These are phyloP conservation scores for Fusarium succisae DNA, from an alignment of 2,329 filamentous ascomycete species.

Conservation along the genomic window DNA sequence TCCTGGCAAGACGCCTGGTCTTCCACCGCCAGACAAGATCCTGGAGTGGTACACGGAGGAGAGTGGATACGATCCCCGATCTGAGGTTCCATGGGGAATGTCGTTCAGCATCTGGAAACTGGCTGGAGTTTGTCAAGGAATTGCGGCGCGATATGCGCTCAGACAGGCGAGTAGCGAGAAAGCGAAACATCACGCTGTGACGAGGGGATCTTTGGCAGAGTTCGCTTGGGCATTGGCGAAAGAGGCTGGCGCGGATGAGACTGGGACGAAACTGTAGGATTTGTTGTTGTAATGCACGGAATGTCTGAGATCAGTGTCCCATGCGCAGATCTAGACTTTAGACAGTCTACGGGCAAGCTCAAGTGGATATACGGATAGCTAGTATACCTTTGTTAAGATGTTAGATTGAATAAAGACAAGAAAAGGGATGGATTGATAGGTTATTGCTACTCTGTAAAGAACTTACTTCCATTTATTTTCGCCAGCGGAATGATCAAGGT, in stretches of 20 bases:
- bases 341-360: neutral
- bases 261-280: conserved; percentile 41
- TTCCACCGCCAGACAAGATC: conserved; percentile 58
- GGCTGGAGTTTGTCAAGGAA: conserved; percentile 80
- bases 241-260: conserved; percentile 46
- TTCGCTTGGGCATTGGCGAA: conserved; percentile 80
- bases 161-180: conserved; percentile 90
- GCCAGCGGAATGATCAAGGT: neutral
- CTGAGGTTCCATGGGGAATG: conserved; percentile 68
- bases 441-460: neutral
- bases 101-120: conserved; percentile 71
- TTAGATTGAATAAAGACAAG: neutral
- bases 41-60: conserved; percentile 54
- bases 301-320: neutral
- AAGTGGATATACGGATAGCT: neutral
- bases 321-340: neutral
- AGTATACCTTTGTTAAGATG: neutral
- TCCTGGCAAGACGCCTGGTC: conserved; percentile 70
- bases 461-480: neutral
- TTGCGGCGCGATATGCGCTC: conserved; percentile 85
- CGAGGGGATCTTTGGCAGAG: conserved; percentile 77
- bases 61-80: conserved; percentile 75
- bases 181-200: conserved; percentile 76
- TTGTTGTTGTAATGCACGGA: neutral
- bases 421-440: neutral